These are phyloP conservation scores for Glycine tomentella DNA, from an alignment of 306 rosid genomes.

Conservation along the genomic window DNA sequence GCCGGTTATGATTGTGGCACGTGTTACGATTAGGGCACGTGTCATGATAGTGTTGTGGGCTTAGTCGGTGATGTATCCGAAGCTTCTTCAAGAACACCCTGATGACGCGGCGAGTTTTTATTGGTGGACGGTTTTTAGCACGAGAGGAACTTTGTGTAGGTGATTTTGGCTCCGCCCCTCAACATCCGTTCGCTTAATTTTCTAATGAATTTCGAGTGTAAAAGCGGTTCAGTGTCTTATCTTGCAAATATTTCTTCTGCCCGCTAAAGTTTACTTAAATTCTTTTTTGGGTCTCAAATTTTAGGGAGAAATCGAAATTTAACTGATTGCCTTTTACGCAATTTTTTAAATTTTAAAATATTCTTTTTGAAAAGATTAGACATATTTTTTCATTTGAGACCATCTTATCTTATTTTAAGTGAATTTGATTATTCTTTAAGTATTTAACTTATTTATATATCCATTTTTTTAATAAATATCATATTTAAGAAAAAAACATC, in stretches of 20 bases:
- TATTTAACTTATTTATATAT: too few relatives aligned
- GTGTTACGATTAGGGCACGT: constrained; percentile 2
- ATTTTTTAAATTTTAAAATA: too few relatives aligned
- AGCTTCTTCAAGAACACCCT: constrained; percentile 1
- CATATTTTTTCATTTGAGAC: too few relatives aligned
- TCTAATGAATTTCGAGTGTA: neutral
- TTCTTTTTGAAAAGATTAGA: too few relatives aligned
- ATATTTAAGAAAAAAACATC: too few relatives aligned
- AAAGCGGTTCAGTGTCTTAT: constrained; percentile 18
- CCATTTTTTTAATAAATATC: too few relatives aligned
- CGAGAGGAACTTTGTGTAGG: neutral
- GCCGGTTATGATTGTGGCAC: neutral
- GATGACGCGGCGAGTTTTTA: neutral
- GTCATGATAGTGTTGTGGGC: neutral
- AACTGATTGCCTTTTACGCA: too few relatives aligned
- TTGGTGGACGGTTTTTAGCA: neutral
- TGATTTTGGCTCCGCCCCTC: neutral
- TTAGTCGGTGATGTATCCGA: constrained; percentile 42
- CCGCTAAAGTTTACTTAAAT: neutral
- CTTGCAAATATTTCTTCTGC: neutral
- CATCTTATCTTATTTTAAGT: too few relatives aligned
- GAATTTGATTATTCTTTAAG: too few relatives aligned
- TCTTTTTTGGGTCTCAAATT: neutral
- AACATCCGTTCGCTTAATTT: neutral
- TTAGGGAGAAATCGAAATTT: neutral